Conservation (phyloP, 192 early-diverging fungal species). For the Mortierella alpina region DNA sequence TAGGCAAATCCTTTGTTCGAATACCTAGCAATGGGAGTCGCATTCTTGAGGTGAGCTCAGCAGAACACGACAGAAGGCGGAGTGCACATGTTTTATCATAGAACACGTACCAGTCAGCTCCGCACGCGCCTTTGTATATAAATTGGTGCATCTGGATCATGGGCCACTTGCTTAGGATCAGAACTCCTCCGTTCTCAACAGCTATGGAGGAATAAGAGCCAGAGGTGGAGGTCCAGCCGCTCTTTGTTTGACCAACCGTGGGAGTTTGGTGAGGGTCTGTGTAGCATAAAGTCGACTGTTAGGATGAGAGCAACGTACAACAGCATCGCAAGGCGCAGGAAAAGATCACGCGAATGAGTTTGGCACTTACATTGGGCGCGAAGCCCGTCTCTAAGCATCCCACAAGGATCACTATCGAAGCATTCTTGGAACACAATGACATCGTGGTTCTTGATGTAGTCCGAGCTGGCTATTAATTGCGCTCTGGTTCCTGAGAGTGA, state of each 20-base stretch:
- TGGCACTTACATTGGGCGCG: constrained; percentile 23
- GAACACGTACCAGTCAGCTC: constrained; percentile 31
- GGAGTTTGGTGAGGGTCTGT: constrained; percentile 47
- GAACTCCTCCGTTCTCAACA: constrained; percentile 34
- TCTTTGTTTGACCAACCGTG: constrained; percentile 28
- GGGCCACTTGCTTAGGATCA: constrained; percentile 50
- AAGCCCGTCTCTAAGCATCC: constrained; percentile 19
- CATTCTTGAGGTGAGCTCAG: background rate
- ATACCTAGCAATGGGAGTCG: constrained; percentile 8
- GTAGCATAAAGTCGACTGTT: background rate
- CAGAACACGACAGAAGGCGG: background rate
- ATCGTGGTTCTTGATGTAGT: constrained; percentile 48
- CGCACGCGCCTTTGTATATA: constrained; percentile 38
- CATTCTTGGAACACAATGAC: constrained; percentile 41
- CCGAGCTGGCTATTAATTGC: constrained; percentile 20
- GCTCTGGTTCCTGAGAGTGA: constrained; percentile 16
- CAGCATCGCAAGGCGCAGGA: background rate
- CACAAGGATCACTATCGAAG: constrained; percentile 20
- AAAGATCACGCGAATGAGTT: background rate
- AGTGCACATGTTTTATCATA: background rate
- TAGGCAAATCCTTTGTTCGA: constrained; percentile 49
- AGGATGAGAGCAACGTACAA: background rate
- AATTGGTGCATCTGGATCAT: constrained; percentile 39
- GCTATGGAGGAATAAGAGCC: constrained; percentile 7
- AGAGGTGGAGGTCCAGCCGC: constrained; percentile 37